Conservation (phyloP, 208 protist species). For the Acanthamoeba culbertsoni region DNA sequence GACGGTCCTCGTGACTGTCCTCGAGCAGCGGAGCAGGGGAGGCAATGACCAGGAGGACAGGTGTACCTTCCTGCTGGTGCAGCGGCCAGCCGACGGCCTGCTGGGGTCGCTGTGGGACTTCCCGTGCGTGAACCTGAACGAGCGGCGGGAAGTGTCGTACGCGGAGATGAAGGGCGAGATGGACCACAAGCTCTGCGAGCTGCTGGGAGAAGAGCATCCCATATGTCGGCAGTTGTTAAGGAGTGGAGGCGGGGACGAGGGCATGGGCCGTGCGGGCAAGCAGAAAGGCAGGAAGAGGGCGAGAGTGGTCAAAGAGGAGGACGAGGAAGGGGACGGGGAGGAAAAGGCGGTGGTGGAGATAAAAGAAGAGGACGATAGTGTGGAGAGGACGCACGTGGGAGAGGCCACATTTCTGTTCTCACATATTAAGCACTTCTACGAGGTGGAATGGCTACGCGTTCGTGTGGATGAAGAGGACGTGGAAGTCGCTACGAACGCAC, state of each 20-base stretch:
- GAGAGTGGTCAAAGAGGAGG: no score
- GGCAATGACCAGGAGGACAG: not conserved
- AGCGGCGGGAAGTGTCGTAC: not conserved
- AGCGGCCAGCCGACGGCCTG: slow-evolving; percentile 64
- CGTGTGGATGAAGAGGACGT: not conserved
- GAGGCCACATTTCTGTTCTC: slow-evolving; percentile 41
- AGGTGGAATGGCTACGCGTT: not conserved
- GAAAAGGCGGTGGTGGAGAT: not conserved
- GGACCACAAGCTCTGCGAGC: not conserved
- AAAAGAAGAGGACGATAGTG: not conserved
- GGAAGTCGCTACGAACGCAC: not conserved
- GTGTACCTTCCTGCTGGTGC: slow-evolving; percentile 43
- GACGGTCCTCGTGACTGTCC: not conserved
- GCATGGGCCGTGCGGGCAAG: no score
- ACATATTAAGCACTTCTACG: slow-evolving; percentile 12
- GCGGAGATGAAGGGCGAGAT: not conserved
- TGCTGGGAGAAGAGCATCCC: not conserved
- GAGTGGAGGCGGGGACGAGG: no score
- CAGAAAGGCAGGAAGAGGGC: not conserved
- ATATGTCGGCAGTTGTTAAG: no score
- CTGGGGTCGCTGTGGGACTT: slow-evolving; percentile 71
- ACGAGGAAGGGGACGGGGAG: not conserved
- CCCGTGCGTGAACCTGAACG: slow-evolving; percentile 25
- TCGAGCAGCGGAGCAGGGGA: not conserved
- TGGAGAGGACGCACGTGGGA: not conserved